A percentile compares a stretch with the other conserved stretches of the same genome.
phyloP scores from a whole-genome alignment of 2,329 filamentous ascomycete species.

The Paraconiothyrium sp. region DNA sequence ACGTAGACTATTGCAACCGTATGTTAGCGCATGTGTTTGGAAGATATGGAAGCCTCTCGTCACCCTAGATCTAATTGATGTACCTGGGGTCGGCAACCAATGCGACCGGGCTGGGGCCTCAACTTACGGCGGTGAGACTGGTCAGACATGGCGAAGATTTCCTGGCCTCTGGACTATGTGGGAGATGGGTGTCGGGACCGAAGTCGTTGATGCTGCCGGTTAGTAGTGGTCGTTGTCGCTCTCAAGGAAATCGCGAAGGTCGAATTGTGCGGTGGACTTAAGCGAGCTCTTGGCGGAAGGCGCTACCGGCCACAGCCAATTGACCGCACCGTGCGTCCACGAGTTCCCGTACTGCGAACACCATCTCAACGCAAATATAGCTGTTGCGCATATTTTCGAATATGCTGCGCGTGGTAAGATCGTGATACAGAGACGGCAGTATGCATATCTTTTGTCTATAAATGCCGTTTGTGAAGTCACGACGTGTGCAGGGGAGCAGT shows the following conservation, averaged over 20 bases:
- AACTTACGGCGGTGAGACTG: constrained; percentile 47
- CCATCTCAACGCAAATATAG: not conserved
- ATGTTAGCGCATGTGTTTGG: constrained; percentile 22
- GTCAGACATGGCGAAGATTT: constrained; percentile 50
- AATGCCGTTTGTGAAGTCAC: too few relatives aligned
- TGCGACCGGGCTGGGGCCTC: constrained; percentile 12
- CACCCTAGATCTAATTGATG: not conserved
- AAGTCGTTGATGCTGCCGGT: constrained; percentile 44
- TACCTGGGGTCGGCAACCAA: constrained; percentile 4
- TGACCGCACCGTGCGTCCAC: not conserved
- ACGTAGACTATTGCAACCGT: constrained; percentile 45
- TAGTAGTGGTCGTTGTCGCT: constrained; percentile 33
- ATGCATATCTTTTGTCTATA: too few relatives aligned
- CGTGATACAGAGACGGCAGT: too few relatives aligned
- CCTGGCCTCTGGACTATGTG: constrained; percentile 38
- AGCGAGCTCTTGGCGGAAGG: constrained; percentile 17
- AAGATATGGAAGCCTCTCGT: not conserved
- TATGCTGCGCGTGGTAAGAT: too few relatives aligned
- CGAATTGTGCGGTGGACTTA: constrained; percentile 14
- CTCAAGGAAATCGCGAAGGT: constrained; percentile 10
- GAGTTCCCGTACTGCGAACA: not conserved
- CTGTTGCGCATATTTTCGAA: not conserved
- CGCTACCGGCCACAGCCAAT: not conserved
- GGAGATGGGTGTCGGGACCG: constrained; percentile 37
- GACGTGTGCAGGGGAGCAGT: too few relatives aligned